Evolutionary conservation across 2,329 filamentous ascomycete species (phyloP).

Genomic region (Ploettnerulaceae sp.): DNA sequence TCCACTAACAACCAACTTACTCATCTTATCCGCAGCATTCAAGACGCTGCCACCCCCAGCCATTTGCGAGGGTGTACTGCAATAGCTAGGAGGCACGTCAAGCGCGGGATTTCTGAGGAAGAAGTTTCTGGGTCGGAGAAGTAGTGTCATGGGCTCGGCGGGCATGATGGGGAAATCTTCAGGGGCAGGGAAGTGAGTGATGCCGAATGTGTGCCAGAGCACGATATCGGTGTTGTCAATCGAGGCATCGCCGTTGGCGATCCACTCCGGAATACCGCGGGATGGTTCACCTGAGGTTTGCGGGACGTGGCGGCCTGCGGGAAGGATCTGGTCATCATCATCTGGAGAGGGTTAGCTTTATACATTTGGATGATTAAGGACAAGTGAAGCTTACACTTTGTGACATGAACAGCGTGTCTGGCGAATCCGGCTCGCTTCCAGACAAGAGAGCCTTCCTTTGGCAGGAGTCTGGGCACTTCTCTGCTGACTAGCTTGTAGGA

Average conservation of each 20-base stretch:
- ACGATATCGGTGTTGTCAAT: constrained; percentile 84
- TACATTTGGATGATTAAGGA: constrained; percentile 44
- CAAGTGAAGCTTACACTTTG: constrained; percentile 59
- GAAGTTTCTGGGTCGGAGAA: constrained; percentile 55
- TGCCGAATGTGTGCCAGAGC: constrained; percentile 89
- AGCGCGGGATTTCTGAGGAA: constrained; percentile 54
- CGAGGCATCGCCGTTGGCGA: constrained; percentile 57
- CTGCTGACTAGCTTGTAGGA: constrained; percentile 87
- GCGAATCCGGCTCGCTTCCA: constrained; percentile 56
- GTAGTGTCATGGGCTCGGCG: constrained; percentile 70
- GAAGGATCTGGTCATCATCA: constrained; percentile 53
- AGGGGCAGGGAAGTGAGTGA: constrained; percentile 82
- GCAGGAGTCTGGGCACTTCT: constrained; percentile 72
- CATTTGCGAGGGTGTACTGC: constrained; percentile 66
- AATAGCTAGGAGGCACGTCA: constrained; percentile 61
- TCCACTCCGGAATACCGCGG: constrained; percentile 40
- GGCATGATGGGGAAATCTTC: constrained; percentile 95
- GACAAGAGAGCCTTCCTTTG: constrained; percentile 75
- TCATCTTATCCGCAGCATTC: constrained; percentile 46
- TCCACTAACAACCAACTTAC: constrained; percentile 29
- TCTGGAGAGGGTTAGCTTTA: constrained; percentile 36
- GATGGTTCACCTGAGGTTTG: constrained; percentile 48
- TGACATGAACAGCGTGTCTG: constrained; percentile 54
- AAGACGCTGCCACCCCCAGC: constrained; percentile 43
- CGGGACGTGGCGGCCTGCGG: constrained; percentile 56